These are phyloP conservation scores for Aspergillus sp. DNA, from an alignment of 2,329 filamentous ascomycete species.

Conservation along the genomic window DNA sequence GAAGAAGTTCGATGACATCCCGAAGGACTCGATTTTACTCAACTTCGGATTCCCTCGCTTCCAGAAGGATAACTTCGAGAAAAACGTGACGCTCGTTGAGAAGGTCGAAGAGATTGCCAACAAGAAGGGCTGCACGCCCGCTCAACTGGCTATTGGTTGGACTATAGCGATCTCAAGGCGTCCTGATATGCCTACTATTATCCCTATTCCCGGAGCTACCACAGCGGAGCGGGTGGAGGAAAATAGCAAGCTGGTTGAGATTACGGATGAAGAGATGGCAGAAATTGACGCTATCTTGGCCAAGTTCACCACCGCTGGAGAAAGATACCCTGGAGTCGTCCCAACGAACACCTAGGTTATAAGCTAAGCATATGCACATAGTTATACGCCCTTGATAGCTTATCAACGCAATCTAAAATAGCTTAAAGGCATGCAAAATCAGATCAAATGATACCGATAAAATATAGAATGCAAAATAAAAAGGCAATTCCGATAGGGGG, in stretches of 20 bases:
- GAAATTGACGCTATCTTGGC: conserved; percentile 13
- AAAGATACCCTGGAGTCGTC: conserved; percentile 7
- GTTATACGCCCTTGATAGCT: too few species aligned
- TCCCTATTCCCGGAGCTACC: conserved; percentile 26
- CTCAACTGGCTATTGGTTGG: conserved; percentile 62
- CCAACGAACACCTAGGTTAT: not conserved
- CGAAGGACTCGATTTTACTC: conserved; percentile 39
- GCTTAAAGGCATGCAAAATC: too few species aligned
- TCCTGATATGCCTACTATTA: conserved; percentile 43
- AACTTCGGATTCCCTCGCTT: conserved; percentile 47
- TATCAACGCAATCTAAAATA: too few species aligned
- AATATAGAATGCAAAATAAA: not conserved
- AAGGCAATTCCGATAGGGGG: conserved; percentile 14
- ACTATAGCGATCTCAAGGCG: conserved; percentile 43
- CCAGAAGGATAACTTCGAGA: conserved; percentile 52
- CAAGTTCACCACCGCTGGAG: conserved; percentile 5
- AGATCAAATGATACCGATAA: too few species aligned
- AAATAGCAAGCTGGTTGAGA: conserved; percentile 18
- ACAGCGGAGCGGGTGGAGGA: conserved; percentile 19
- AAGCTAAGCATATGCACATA: too few species aligned
- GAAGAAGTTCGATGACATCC: conserved; percentile 47
- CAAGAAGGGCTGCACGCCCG: conserved; percentile 52
- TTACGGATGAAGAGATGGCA: conserved; percentile 22
- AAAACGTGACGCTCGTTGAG: conserved; percentile 55
- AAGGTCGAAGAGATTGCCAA: conserved; percentile 51